These are phyloP conservation scores for Ceriops zippeliana DNA, from an alignment of 345 rosid genomes.

Conservation along the genomic window DNA sequence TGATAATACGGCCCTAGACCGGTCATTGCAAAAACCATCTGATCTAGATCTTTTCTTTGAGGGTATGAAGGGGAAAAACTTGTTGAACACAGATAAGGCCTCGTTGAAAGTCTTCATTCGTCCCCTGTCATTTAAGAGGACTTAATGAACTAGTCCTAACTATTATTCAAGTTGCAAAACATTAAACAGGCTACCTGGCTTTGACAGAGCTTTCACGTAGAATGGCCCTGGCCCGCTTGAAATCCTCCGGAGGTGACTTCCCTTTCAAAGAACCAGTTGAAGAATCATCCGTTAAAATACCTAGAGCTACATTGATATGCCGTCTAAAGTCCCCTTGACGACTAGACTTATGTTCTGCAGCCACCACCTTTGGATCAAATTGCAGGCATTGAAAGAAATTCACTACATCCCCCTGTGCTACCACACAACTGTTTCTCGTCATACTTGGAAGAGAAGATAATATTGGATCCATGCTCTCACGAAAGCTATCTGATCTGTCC, in stretches of 20 bases:
- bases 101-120: constrained; percentile 68
- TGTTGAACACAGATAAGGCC: constrained; percentile 75
- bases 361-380: constrained; percentile 72
- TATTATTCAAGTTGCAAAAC: constrained; percentile 15
- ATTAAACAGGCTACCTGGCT: constrained; percentile 69
- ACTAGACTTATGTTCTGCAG: constrained; percentile 68
- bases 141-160: constrained; percentile 30
- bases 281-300: constrained; percentile 70
- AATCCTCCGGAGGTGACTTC: constrained; percentile 74
- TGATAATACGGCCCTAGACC: constrained; percentile 44
- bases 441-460: constrained; percentile 63
- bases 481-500: constrained; percentile 89
- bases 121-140: constrained; percentile 55
- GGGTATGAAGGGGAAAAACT: constrained; percentile 63
- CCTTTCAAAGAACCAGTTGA: constrained; percentile 53
- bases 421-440: constrained; percentile 57
- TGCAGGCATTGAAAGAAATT: constrained; percentile 70
- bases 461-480: constrained; percentile 67
- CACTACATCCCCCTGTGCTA: constrained; percentile 62
- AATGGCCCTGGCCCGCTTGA: constrained; percentile 63
- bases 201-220: constrained; percentile 62
- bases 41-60: constrained; percentile 85
- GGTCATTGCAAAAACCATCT: constrained; percentile 64
- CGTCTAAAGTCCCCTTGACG: constrained; percentile 73
- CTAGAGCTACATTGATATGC: constrained; percentile 65